These are phyloP conservation scores for Huiozyma naganishii DNA, from an alignment of 805 yeast species.

Conservation along the genomic window DNA sequence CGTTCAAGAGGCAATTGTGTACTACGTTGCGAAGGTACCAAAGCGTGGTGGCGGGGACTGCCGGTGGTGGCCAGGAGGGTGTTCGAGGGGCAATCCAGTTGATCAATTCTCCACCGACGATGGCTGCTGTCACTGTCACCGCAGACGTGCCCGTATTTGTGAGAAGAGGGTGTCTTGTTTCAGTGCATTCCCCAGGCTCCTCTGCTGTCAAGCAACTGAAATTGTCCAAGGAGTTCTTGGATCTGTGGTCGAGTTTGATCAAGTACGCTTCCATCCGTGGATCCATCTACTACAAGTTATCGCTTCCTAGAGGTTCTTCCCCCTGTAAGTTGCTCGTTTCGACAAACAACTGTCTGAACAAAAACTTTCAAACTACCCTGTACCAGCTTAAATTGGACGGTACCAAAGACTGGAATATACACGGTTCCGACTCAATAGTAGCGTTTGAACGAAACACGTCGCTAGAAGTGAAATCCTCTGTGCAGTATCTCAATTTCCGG, in stretches of 20 bases:
- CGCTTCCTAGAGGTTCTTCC: conserved; percentile 2
- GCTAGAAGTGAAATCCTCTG: conserved; percentile 7
- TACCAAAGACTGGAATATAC: conserved; percentile 23
- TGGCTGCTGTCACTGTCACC: conserved; percentile 3
- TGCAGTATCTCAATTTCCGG: conserved; percentile 6
- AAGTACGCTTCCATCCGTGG: conserved; percentile 13
- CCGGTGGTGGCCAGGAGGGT: too few relatives aligned
- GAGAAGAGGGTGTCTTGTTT: conserved; percentile 20
- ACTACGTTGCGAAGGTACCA: too few relatives aligned
- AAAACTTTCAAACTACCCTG: conserved; percentile 3
- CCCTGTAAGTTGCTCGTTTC: conserved; percentile 16
- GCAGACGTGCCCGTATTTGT: conserved; percentile 12
- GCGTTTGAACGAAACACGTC: conserved; percentile 24
- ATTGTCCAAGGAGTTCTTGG: conserved; percentile 14
- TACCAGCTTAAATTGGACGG: conserved; percentile 13
- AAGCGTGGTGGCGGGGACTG: too few relatives aligned
- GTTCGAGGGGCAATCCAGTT: not conserved
- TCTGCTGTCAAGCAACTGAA: not conserved
- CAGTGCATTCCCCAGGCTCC: conserved; percentile 8
- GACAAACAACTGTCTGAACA: conserved; percentile 10
- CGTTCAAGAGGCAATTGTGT: too few relatives aligned
- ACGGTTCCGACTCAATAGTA: conserved; percentile 20
- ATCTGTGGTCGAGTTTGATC: conserved; percentile 13
- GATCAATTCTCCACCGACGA: conserved; percentile 6
- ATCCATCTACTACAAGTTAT: conserved; percentile 13